Conservation (phyloP, 2,329 filamentous ascomycete species). For the Niveomyces coronatus region DNA sequence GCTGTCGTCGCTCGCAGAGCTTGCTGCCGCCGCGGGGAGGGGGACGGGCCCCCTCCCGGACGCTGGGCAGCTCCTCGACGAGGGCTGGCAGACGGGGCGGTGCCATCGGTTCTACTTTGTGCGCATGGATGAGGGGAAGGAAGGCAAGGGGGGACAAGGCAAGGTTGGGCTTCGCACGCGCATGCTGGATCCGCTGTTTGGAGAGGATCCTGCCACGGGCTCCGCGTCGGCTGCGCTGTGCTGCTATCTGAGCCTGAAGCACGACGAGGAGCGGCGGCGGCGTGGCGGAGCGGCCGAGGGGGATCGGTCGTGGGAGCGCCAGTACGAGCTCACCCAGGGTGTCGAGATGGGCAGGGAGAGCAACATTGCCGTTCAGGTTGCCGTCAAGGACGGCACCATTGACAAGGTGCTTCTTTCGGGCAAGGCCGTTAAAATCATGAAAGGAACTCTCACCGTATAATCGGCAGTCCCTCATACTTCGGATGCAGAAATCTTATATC, state of each 20-base stretch:
- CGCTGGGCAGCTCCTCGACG: slow-evolving; percentile 37
- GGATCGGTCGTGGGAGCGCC: too few species aligned
- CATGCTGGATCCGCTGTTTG: slow-evolving; percentile 43
- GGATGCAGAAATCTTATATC: background rate
- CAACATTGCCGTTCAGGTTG: slow-evolving; percentile 38
- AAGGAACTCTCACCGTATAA: slow-evolving; percentile 21
- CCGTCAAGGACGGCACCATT: slow-evolving; percentile 20
- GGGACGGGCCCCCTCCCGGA: slow-evolving; percentile 23
- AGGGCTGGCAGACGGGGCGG: slow-evolving; percentile 45
- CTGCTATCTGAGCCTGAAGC: slow-evolving; percentile 40
- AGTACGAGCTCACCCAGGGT: slow-evolving; percentile 50
- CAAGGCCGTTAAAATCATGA: slow-evolving; percentile 25
- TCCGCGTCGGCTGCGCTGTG: slow-evolving; percentile 49
- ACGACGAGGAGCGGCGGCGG: slow-evolving; percentile 20
- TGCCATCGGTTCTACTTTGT: slow-evolving; percentile 51
- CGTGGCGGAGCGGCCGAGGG: too few species aligned
- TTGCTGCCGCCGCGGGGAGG: slow-evolving; percentile 31
- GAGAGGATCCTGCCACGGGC: slow-evolving; percentile 54
- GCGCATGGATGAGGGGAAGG: slow-evolving; percentile 21
- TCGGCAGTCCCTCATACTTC: background rate
- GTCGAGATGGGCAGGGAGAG: slow-evolving; percentile 56
- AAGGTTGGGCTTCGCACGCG: slow-evolving; percentile 39
- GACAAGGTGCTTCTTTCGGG: slow-evolving; percentile 23
- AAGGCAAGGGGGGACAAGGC: too few species aligned
- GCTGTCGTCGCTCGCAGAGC: slow-evolving; percentile 47